Conservation (phyloP, 345 rosid species). For the Raphanus sativus region DNA sequence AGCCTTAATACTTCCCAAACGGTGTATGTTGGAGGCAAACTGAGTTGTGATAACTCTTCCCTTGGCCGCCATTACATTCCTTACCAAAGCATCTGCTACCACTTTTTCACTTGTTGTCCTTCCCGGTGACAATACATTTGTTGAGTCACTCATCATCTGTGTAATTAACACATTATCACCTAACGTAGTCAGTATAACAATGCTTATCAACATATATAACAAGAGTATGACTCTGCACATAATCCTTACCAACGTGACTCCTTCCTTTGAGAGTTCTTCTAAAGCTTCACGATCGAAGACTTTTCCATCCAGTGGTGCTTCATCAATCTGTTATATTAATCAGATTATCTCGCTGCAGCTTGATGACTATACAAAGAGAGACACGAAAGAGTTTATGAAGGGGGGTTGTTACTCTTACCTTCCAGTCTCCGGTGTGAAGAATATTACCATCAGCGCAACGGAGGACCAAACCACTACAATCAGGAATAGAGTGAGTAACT, state of each 20-base stretch:
- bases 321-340: constrained; percentile 71
- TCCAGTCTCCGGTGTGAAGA: constrained; percentile 99
- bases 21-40: constrained; percentile 94
- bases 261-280: constrained; percentile 95
- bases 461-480: constrained; percentile 92
- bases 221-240: neutral
- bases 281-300: constrained; percentile 78
- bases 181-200: constrained; percentile 6
- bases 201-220: constrained; percentile 2
- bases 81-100: constrained; percentile 79
- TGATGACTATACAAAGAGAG: constrained; percentile 9
- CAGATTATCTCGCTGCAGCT: constrained; percentile 31
- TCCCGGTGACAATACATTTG: constrained; percentile 94
- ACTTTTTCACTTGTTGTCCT: constrained; percentile 84
- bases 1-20: constrained; percentile 96
- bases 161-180: neutral
- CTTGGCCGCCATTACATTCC: constrained; percentile 75
- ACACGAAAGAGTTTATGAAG: neutral
- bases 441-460: constrained; percentile 98
- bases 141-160: constrained; percentile 99
- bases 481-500: constrained; percentile 98
- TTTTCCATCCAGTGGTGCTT: constrained; percentile 91
- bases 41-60: constrained; percentile 98
- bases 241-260: constrained; percentile 80
- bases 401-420: constrained; percentile 47